A percentile compares a stretch with the other conserved stretches of the same genome.
These are phyloP conservation scores for Cylindrodendrum hubeiense DNA, from an alignment of 2,329 filamentous ascomycete genomes.

Conservation along the genomic window DNA sequence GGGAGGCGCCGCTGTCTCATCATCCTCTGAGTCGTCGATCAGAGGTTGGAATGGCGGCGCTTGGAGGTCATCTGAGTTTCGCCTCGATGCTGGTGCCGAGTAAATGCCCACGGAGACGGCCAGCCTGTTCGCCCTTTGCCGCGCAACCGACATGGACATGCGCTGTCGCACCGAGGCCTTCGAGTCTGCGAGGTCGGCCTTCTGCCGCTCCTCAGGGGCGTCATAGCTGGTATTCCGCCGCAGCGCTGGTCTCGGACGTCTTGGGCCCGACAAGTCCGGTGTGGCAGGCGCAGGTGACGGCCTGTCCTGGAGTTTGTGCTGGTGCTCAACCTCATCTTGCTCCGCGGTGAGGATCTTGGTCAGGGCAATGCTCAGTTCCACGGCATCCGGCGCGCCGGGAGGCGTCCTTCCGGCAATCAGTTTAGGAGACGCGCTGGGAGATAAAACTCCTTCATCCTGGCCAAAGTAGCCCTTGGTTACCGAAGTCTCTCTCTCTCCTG, in stretches of 20 bases:
- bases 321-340: constrained; percentile 43
- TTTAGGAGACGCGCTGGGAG: constrained; percentile 44
- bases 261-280: constrained; percentile 33
- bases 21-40: constrained; percentile 47
- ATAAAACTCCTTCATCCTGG: constrained; percentile 39
- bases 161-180: constrained; percentile 52
- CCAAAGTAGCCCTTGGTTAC: constrained; percentile 17
- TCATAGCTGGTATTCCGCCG: constrained; percentile 59
- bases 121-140: constrained; percentile 53
- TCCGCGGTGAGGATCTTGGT: constrained; percentile 54
- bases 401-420: constrained; percentile 42
- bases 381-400: constrained; percentile 52
- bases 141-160: constrained; percentile 55
- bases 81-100: constrained; percentile 52
- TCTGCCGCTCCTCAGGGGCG: constrained; percentile 54
- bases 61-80: constrained; percentile 50
- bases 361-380: constrained; percentile 53
- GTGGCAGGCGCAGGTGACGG: constrained; percentile 26
- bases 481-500: constrained; percentile 23
- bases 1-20: constrained; percentile 35
- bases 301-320: constrained; percentile 33
- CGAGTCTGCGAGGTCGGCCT: constrained; percentile 55
- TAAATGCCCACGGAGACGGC: constrained; percentile 55
- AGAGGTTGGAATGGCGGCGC: constrained; percentile 49
- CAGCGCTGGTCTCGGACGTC: constrained; percentile 53